Conservation (phyloP, 208 protist species). For the Porcisia hertigi region DNA sequence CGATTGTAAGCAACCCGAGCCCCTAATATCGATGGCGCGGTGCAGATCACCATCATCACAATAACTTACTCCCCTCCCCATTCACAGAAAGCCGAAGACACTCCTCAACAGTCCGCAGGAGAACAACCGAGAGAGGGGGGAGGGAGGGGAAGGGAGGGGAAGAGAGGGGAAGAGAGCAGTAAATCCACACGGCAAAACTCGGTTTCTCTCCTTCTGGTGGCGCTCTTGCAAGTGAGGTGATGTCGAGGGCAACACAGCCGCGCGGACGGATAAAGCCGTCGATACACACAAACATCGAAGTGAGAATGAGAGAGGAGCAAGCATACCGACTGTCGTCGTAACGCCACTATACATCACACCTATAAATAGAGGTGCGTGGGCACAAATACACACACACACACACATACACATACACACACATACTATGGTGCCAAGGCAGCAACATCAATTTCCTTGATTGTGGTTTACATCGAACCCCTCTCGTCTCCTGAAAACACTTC, state of each 20-base stretch:
- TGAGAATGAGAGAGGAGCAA: background rate
- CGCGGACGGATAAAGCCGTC: background rate
- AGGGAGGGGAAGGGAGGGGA: too few species aligned
- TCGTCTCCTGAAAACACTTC: background rate
- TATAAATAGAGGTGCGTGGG: background rate
- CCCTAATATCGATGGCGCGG: too few species aligned
- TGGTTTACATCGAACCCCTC: constrained; percentile 1
- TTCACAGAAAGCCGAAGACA: too few species aligned
- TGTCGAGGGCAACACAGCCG: background rate
- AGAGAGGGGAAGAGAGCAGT: background rate
- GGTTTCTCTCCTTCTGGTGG: background rate
- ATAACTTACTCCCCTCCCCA: too few species aligned
- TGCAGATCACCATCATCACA: too few species aligned
- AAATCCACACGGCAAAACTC: background rate
- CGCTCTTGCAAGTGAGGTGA: background rate
- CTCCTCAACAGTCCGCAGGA: too few species aligned
- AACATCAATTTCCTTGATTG: background rate
- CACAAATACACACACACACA: background rate
- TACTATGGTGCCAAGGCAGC: background rate
- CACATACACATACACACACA: background rate
- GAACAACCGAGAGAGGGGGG: too few species aligned
- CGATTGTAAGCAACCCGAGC: too few species aligned
- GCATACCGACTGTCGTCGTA: background rate
- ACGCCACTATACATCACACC: constrained; percentile 1
- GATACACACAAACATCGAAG: background rate